Base-by-base conservation (phyloP, 345 rosid genomes). In the Eucalyptus sideroxylon region DNA sequence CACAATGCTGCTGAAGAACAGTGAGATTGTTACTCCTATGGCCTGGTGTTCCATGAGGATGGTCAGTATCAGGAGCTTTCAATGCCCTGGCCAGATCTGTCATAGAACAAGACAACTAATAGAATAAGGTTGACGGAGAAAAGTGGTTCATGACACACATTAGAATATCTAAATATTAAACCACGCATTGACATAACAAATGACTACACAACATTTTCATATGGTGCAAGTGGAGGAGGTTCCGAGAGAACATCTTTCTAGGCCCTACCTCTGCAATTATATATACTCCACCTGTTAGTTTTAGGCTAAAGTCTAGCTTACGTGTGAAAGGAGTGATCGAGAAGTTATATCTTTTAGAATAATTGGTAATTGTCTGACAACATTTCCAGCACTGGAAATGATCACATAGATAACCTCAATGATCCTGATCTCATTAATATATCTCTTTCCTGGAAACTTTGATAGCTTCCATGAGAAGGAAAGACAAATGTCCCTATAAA, bases 1-100 rank as follows among this genome's bases (percentile, higher is more conserved):
- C 95, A 6, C 90, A 98, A 91, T 97, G 99, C 89, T 96, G 98
- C 91, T 97, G 99, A 92, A 96, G 97, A 34, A 97, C 99, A 88
- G 94, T 95, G 86, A 95, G 55, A 50, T 95, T 92, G 59, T 90
- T 19, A 91, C 95, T 93, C 49, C 80, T 86, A 69, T 94, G 96
- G 10, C 94, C 96, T 14, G 92, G 92, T 80, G 98, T 96, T 91
- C 99, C 99, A 34, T 90, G 65, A 0, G 98, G 98, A 88, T 96
- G 93, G 27, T 94, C 95, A 9, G 92, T 86, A 88, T 96, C 99
- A 4, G 96, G 95, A 90, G 98, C 98, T 87, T 87, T 83, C 92
- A 97, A 83, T 89, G 96, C 99, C 92, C 99, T 94, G 9, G 98
- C 92, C 96, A 97, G 59, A 91, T 97, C 97, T 97, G 89, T 47